Base-by-base conservation (phyloP, 805 yeast species). In the Candida railenensis region DNA sequence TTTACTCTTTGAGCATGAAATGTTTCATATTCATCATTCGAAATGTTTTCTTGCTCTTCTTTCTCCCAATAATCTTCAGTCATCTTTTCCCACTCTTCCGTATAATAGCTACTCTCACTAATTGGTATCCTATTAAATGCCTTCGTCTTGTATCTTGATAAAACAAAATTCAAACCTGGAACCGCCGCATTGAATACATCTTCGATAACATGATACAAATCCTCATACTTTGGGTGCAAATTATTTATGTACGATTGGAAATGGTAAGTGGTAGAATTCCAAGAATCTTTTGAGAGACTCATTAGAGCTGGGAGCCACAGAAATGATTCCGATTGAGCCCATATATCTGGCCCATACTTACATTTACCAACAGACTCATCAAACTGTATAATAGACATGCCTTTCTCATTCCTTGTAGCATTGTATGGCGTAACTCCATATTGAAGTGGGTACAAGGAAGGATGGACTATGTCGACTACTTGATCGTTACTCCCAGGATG, bases 381-480 rank as follows among this genome's bases (percentile, higher is more conserved):
- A 38, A 37, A 59, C 44, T 54, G 22, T 2, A 45, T 45, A 20
- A 52, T 46, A 19, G 33, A 22, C 15, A 52, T 19, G 19, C 22
- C 22, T 15, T 43, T 45, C 22, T 8, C 3, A 5, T 38, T 39
- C n/a, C 44, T 46, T 3, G 44, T 40, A 3, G 16, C 33, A 21
- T 45, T 20, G 18, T 61, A 48, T 7, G 61, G 59, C 5, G 70
- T 63, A 14, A 12, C 48, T 0, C 62, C 69, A 46, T 68, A 69
- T 36, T 53, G 62, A 20, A 63, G 50, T 5, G 72, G 69, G 37
- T 57, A 71, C 34, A 73, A 56, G 16, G 74, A 69, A 19, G 77
- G 76, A 44, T 73, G 76, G 12, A 65, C 73, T 20, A 73, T 56
- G 47, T 70, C 71, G 19, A 67, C 50, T 2, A 70, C 74, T 50